Conservation (phyloP, 2,329 filamentous ascomycete genomes). For the Penicillium hesseltinei region DNA sequence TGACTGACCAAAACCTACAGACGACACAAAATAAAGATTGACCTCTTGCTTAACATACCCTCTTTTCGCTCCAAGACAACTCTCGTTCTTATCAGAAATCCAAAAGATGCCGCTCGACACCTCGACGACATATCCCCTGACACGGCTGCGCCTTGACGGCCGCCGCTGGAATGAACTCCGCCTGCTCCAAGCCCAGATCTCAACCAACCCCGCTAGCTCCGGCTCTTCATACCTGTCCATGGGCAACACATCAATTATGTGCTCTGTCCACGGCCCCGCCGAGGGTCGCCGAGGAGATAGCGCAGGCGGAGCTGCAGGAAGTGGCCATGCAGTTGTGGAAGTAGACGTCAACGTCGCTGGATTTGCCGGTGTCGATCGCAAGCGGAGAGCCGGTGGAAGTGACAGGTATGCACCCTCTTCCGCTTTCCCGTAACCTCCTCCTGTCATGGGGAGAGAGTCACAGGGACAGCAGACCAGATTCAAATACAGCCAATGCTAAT, state of each 20-base stretch:
- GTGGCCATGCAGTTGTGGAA: constrained; percentile 64
- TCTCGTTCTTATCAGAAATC: background rate
- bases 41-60: background rate
- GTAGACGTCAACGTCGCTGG: constrained; percentile 84
- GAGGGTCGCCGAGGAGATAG: constrained; percentile 60
- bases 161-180: constrained; percentile 97
- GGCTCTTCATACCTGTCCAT: constrained; percentile 93
- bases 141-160: constrained; percentile 76
- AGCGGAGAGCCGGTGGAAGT: constrained; percentile 64
- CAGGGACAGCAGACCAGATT: background rate
- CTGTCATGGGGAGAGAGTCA: background rate
- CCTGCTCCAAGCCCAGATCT: constrained; percentile 81
- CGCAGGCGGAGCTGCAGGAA: constrained; percentile 41
- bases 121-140: constrained; percentile 83
- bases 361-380: constrained; percentile 83
- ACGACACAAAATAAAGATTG: background rate
- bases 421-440: background rate
- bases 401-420: constrained; percentile 64
- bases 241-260: constrained; percentile 97
- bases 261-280: constrained; percentile 80
- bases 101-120: constrained; percentile 85
- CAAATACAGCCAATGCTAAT: background rate
- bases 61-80: background rate
- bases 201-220: constrained; percentile 87
- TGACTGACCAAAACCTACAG: background rate